Percentiles rank a stretch among this genome's conserved stretches.
phyloP scores from a whole-genome alignment of 169 alveolate species.

The Cryptosporidium felis region DNA sequence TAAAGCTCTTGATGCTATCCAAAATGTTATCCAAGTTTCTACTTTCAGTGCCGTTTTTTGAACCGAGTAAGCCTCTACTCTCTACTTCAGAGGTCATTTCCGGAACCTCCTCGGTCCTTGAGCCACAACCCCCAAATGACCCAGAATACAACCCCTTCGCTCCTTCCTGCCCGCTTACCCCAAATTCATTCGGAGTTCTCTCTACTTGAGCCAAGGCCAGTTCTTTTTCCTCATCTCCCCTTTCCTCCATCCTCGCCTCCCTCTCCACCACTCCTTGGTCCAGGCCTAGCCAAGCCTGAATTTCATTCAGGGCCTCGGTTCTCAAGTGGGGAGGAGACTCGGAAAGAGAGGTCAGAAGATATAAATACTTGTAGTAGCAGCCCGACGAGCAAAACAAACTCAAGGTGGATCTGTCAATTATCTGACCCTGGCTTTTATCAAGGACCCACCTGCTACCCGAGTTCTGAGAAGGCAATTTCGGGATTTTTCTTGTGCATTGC shows the following conservation, averaged over 20 bases:
- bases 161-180: background rate
- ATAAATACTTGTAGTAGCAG: conserved; percentile 20
- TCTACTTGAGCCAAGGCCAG: background rate
- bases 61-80: no score
- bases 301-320: background rate
- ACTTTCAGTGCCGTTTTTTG: no score
- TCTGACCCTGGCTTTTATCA: conserved; percentile 28
- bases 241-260: background rate
- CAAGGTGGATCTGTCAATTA: conserved; percentile 27
- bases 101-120: no score
- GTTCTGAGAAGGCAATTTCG: background rate
- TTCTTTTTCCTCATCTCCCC: background rate
- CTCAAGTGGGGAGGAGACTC: conserved; percentile 58
- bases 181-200: no score
- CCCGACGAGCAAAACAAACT: conserved; percentile 43
- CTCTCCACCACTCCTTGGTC: background rate
- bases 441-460: conserved; percentile 21
- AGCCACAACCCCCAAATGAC: no score
- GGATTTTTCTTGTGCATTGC: conserved; percentile 12
- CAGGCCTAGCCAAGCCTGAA: conserved; percentile 24
- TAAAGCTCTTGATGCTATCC: background rate
- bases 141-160: no score
- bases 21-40: conserved; percentile 5
- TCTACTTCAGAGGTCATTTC: no score
- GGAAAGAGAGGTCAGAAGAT: background rate